These are phyloP conservation scores for Cercophora samala DNA, from an alignment of 495 filamentous ascomycete genomes.

Conservation along the genomic window DNA sequence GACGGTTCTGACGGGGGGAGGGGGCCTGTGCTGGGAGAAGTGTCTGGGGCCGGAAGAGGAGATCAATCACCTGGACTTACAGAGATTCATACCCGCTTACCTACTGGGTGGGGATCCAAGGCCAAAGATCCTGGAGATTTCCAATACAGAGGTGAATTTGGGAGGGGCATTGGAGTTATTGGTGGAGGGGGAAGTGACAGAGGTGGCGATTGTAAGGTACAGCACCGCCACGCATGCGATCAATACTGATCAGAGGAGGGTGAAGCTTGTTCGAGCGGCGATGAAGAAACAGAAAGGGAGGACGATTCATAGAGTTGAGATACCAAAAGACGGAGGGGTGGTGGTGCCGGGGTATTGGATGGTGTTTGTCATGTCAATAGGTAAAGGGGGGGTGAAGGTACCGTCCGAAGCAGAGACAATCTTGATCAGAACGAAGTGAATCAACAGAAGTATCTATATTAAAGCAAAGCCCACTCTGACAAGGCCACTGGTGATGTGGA, in stretches of 20 bases:
- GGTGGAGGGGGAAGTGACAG: conserved; percentile 34
- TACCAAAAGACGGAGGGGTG: not conserved
- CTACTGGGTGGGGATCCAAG: not conserved
- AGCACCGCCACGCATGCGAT: not conserved
- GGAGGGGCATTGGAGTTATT: not conserved
- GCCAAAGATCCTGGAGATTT: not conserved
- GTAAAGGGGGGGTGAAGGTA: not conserved
- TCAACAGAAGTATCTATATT: not conserved
- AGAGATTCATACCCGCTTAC: conserved; percentile 39
- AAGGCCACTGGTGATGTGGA: too few relatives aligned
- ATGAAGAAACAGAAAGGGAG: too few relatives aligned
- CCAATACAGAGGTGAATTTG: not conserved
- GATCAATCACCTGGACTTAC: conserved; percentile 56
- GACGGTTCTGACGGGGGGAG: conserved; percentile 53
- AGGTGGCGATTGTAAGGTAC: conserved; percentile 47
- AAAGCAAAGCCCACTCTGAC: not conserved
- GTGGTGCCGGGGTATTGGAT: not conserved
- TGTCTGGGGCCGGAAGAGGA: conserved; percentile 31
- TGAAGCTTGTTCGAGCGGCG: not conserved
- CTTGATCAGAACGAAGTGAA: not conserved
- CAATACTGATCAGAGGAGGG: not conserved
- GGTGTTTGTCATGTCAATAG: not conserved
- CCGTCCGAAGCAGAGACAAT: not conserved
- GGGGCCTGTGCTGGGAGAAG: conserved; percentile 52
- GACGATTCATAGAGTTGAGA: not conserved